Percentiles rank a stretch among this genome's conserved stretches.
Evolutionary conservation across 306 rosid species (phyloP).

Genomic region (Dalbergia cochinchinensis): DNA sequence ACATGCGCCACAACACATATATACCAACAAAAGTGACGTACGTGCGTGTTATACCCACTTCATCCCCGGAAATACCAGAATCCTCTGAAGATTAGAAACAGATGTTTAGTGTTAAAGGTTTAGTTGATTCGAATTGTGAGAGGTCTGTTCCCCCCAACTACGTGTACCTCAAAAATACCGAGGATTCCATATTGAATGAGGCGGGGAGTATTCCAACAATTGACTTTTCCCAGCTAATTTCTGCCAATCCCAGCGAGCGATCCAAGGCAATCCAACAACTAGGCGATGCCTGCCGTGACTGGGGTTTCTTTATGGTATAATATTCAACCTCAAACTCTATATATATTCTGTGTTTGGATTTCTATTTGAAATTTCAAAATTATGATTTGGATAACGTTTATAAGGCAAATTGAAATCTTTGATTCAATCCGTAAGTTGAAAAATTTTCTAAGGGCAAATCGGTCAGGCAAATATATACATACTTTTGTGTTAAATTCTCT

Average conservation of each 20-base stretch:
- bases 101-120: constrained; percentile 44
- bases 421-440: too few species aligned
- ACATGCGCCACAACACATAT: too few species aligned
- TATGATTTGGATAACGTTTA: not conserved
- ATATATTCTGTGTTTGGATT: not conserved
- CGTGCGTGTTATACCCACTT: too few species aligned
- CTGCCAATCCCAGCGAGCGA: constrained; percentile 40
- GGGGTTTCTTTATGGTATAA: constrained; percentile 70
- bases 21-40: too few species aligned
- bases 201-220: constrained; percentile 50
- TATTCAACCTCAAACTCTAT: not conserved
- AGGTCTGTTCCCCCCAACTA: constrained; percentile 52
- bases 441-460: too few species aligned
- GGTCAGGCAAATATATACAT: too few species aligned
- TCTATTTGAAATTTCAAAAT: not conserved
- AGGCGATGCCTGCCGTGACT: constrained; percentile 58
- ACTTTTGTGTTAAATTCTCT: not conserved
- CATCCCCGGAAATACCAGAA: too few species aligned
- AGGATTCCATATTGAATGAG: constrained; percentile 6
- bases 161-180: not conserved
- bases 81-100: not conserved
- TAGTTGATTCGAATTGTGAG: constrained; percentile 48
- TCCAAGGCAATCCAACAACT: constrained; percentile 49
- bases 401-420: too few species aligned
- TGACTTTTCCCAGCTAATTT: constrained; percentile 55